Evolutionary conservation across 108 stramenopile species (phyloP), one percentile per base, ranked within the genome.

Genomic region (Cyclostephanos tholiformis): DNA sequence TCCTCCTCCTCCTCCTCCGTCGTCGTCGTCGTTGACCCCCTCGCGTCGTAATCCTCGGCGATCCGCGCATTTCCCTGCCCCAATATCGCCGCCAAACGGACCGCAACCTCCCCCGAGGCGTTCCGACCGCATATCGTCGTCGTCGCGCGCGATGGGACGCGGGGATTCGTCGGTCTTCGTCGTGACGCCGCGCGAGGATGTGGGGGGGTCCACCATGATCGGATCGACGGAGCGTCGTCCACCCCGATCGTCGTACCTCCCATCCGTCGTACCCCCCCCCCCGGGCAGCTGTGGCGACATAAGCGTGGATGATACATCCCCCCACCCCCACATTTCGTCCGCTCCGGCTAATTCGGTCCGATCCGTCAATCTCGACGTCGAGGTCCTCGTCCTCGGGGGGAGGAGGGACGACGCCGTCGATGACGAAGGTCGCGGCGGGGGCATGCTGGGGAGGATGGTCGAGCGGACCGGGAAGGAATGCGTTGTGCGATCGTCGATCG

Each of bases 391-490:
- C 20, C 27, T 77, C n/a, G 66, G 79, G 65, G 57, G 74, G 29
- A 51, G 63, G 43, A 22, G 53, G 58, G 60, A 67, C 32, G 32
- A 32, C 13, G 20, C n/a, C 25, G 30, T 52, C 57, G 41, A 41
- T 7, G 41, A 41, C 41, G 11, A 9, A 3, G 41, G 8, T 23
- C 41, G 69, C 26, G 25, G 14, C 43, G 25, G 46, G 52, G 62
- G 71, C 11, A 19, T 89, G 35, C 50, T 93, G 19, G 91, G 88
- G 2, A 63, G 65, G 46, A 71, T 76, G 60, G 75, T 89, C 79
- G 72, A 76, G 43, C 55, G 67, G 8, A 67, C 84, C 13, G 89
- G 89, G 11, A 93, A 93, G 67, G 85, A 84, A 22, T 76, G 63
- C 73, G 92, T 93, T 52, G 84, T 93, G 7, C 65, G 86, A 46